Percentiles rank a stretch among this genome's conserved stretches.
Conservation (phyloP, 2,329 filamentous ascomycete species). For the Triangularia verruculosa region DNA sequence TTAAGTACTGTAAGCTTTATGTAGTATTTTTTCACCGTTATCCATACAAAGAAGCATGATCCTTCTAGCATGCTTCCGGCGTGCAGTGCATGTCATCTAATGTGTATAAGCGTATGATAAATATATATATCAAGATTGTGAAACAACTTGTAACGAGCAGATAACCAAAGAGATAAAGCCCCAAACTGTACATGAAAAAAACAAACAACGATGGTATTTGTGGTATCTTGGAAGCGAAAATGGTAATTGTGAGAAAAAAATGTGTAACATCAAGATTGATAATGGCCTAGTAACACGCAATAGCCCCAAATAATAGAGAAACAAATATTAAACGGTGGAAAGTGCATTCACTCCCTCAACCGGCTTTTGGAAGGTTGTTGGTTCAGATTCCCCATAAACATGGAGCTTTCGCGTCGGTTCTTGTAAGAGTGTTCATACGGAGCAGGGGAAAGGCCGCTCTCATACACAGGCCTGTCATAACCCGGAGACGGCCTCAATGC, state of each 20-base stretch:
- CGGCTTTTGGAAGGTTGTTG: conserved; percentile 53
- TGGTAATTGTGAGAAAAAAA: conserved; percentile 2
- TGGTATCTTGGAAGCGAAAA: background rate
- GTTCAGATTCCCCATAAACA: conserved; percentile 53
- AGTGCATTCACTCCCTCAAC: conserved; percentile 43
- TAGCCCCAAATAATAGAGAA: conserved; percentile 1
- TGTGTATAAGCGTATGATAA: no score
- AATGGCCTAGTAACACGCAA: background rate
- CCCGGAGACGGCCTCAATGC: conserved; percentile 29
- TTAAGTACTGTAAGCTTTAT: no score
- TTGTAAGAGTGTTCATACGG: conserved; percentile 41
- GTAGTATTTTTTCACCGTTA: no score
- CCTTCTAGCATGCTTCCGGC: no score
- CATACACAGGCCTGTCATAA: conserved; percentile 40
- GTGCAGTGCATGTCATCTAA: no score
- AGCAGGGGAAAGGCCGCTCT: conserved; percentile 29
- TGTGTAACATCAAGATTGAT: background rate
- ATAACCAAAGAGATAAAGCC: background rate
- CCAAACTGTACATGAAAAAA: background rate
- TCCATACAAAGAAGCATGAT: no score
- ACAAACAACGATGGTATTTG: background rate
- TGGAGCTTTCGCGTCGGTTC: conserved; percentile 58
- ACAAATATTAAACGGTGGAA: background rate
- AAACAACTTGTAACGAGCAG: no score
- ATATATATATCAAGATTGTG: no score